Conservation (phyloP, 345 rosid species). For the Aethionema arabicum region DNA sequence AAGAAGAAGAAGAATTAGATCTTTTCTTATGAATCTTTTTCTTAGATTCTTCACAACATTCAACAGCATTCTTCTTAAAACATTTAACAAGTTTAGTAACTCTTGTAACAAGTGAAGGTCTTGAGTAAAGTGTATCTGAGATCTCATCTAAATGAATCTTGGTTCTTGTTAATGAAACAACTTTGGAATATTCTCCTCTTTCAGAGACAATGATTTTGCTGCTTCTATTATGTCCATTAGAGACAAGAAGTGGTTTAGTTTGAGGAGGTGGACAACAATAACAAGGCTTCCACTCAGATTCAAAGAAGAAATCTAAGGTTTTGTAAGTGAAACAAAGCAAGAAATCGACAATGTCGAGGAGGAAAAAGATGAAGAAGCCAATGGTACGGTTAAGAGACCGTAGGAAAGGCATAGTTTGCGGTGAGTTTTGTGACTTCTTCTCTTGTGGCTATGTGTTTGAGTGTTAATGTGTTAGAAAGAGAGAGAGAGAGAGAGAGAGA, state of each 20-base stretch:
- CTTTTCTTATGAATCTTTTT: slow-evolving; percentile 2
- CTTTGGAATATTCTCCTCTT: slow-evolving; percentile 64
- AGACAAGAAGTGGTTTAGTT: slow-evolving; percentile 29
- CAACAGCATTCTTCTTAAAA: slow-evolving; percentile 38
- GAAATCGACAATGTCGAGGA: slow-evolving; percentile 42
- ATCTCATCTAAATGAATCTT: slow-evolving; percentile 81
- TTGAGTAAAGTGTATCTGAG: slow-evolving; percentile 81
- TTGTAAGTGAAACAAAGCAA: slow-evolving; percentile 41
- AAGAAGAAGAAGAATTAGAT: too few relatives aligned
- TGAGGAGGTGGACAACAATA: slow-evolving; percentile 38
- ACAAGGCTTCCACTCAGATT: slow-evolving; percentile 42
- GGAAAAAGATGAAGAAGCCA: slow-evolving; percentile 35
- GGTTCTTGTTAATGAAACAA: slow-evolving; percentile 65
- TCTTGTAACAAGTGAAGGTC: slow-evolving; percentile 57
- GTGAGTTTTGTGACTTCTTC: slow-evolving; percentile 29
- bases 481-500: slow-evolving; percentile 15
- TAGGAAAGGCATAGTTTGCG: slow-evolving; percentile 33
- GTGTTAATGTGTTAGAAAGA: slow-evolving; percentile 9
- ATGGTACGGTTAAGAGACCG: slow-evolving; percentile 42
- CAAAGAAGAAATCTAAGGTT: slow-evolving; percentile 40
- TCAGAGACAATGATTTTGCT: slow-evolving; percentile 78
- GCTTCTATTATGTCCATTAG: slow-evolving; percentile 31
- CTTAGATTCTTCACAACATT: slow-evolving; percentile 40
- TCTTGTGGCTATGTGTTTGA: slow-evolving; percentile 19
- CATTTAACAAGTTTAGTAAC: slow-evolving; percentile 53